Evolutionary conservation across 331 rosid genomes (phyloP).

Genomic region (Stylosanthes scabra): DNA sequence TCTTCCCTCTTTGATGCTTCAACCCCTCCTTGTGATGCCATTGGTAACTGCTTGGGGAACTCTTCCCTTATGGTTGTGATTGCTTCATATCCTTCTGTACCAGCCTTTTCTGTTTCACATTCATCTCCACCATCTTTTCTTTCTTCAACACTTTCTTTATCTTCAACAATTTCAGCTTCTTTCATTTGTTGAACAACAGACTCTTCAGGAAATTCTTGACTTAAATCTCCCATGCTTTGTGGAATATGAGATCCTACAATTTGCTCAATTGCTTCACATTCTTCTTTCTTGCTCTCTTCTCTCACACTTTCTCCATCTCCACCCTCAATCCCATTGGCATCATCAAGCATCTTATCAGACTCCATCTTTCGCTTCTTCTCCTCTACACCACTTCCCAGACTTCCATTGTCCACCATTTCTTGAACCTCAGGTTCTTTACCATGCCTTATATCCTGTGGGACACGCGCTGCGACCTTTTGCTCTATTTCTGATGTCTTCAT

Average conservation of each 20-base stretch:
- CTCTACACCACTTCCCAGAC: no score
- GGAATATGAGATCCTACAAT: neutral
- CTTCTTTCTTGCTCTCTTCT: no score
- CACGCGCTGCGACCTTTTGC: no score
- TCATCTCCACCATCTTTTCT: conserved; percentile 1
- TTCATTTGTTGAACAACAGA: conserved; percentile 18
- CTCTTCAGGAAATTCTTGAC: conserved; percentile 5
- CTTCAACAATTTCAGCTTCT: neutral
- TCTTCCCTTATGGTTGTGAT: neutral
- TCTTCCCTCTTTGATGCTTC: conserved; percentile 5
- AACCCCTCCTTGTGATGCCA: neutral
- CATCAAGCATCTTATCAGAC: no score
- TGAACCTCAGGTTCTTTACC: no score
- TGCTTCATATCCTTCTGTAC: conserved; percentile 24
- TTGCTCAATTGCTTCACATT: no score
- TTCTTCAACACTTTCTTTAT: conserved; percentile 19
- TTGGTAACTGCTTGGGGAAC: no score
- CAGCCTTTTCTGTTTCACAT: neutral
- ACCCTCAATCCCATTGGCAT: no score
- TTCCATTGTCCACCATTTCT: no score
- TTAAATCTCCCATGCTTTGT: conserved; percentile 18
- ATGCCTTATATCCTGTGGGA: no score
- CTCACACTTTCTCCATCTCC: no score
- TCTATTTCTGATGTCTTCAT: conserved; percentile 1
- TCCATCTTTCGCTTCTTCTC: no score